A percentile compares a stretch with the other conserved stretches of the same genome.
These are phyloP conservation scores for Talaromyces sp. DNA, from an alignment of 2,329 filamentous ascomycete species.

Conservation along the genomic window DNA sequence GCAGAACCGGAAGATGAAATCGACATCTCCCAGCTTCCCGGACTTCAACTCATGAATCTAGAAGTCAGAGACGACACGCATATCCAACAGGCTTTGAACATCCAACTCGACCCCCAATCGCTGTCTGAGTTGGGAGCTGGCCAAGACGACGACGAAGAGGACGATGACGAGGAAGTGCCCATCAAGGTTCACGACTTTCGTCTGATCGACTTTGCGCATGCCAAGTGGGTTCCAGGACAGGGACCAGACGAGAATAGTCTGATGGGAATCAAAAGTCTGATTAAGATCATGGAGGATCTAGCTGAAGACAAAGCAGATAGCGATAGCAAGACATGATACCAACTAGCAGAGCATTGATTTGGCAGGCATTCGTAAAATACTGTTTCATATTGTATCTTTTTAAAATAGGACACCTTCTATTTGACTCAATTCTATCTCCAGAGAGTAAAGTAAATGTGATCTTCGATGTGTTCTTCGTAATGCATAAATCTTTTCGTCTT, in stretches of 20 bases:
- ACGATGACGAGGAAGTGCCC: constrained; percentile 49
- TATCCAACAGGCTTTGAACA: constrained; percentile 14
- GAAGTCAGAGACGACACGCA: constrained; percentile 22
- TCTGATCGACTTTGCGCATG: constrained; percentile 96
- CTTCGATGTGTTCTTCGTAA: too few species aligned
- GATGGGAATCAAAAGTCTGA: constrained; percentile 65
- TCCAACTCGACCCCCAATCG: constrained; percentile 28
- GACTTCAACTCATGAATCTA: constrained; percentile 15
- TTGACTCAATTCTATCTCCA: too few species aligned
- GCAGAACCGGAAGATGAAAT: constrained; percentile 19
- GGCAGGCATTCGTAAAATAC: not conserved
- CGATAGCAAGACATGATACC: constrained; percentile 1
- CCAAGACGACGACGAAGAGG: constrained; percentile 47
- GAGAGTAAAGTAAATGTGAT: not conserved
- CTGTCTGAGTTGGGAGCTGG: constrained; percentile 23
- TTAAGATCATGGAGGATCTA: constrained; percentile 66
- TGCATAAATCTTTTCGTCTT: not conserved
- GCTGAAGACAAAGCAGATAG: constrained; percentile 22
- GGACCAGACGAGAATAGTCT: constrained; percentile 84
- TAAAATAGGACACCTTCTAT: not conserved
- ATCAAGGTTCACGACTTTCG: constrained; percentile 74
- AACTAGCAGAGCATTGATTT: not conserved
- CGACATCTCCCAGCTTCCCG: constrained; percentile 5
- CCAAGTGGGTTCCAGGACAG: constrained; percentile 71
- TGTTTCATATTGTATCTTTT: not conserved